A percentile compares a stretch with the other conserved stretches of the same genome.
These are phyloP conservation scores for Lactarius hatsudake DNA, from an alignment of 768 basidiomycete genomes.

Conservation along the genomic window DNA sequence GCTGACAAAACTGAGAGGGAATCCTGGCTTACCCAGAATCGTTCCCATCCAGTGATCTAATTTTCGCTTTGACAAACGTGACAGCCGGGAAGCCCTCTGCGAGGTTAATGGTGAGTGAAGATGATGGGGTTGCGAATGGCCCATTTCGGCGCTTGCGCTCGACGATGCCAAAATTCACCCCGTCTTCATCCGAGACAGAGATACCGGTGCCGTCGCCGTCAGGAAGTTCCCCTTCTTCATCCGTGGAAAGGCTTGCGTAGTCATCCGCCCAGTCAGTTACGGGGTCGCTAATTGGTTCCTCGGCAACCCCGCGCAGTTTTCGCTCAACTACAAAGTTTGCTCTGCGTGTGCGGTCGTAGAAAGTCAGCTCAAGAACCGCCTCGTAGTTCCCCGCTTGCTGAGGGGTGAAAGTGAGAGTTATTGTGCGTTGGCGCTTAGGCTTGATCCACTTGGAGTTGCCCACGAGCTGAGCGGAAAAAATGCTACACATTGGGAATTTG, in stretches of 20 bases:
- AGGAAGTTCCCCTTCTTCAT: constrained; percentile 11
- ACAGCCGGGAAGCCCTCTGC: constrained; percentile 14
- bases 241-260: not conserved
- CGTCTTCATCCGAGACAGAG: constrained; percentile 32
- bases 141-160: constrained; percentile 36
- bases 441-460: constrained; percentile 6
- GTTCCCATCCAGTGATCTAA: constrained; percentile 4
- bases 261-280: not conserved
- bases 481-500: not conserved
- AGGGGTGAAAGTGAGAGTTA: constrained; percentile 11
- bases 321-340: constrained; percentile 12
- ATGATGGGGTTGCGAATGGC: constrained; percentile 17
- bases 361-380: constrained; percentile 13
- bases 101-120: constrained; percentile 24
- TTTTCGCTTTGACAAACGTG: constrained; percentile 19
- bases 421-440: not conserved
- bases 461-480: constrained; percentile 14
- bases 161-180: constrained; percentile 52
- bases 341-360: constrained; percentile 4
- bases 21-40: constrained; percentile 13
- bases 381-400: constrained; percentile 17
- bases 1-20: not conserved
- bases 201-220: constrained; percentile 54
- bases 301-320: constrained; percentile 4
- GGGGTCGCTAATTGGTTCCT: not conserved